These are phyloP conservation scores for Hypoxylon sp. DNA, from an alignment of 2,329 filamentous ascomycete species.

Conservation along the genomic window DNA sequence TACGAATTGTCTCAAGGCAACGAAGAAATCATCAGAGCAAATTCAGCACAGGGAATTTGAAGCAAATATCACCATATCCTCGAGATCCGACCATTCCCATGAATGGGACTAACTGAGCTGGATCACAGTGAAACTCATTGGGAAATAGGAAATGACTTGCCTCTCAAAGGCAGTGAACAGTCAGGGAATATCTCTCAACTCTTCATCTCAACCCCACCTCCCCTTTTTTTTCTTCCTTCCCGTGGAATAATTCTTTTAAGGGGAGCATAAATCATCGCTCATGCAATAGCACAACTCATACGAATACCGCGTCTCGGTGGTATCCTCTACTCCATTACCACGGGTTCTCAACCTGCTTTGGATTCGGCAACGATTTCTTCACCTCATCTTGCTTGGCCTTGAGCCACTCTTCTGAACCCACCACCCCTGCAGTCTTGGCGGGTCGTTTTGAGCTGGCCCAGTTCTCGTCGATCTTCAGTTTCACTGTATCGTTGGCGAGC, in stretches of 20 bases:
- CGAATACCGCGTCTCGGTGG: background rate
- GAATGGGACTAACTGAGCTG: background rate
- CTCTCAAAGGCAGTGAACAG: too few relatives aligned
- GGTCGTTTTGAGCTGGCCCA: slow-evolving; percentile 31
- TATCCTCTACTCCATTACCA: background rate
- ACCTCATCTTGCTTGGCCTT: slow-evolving; percentile 18
- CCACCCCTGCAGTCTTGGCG: slow-evolving; percentile 7
- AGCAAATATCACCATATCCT: background rate
- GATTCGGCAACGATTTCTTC: background rate
- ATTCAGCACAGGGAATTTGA: background rate
- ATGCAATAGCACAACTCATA: background rate
- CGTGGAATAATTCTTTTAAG: background rate
- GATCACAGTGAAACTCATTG: background rate
- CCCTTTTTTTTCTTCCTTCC: background rate
- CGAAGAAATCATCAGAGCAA: slow-evolving; percentile 3
- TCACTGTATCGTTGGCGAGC: slow-evolving; percentile 19
- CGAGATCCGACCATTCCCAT: too few relatives aligned
- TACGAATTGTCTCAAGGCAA: background rate
- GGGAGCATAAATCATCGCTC: background rate
- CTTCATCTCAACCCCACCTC: background rate
- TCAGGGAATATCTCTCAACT: background rate
- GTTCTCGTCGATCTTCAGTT: slow-evolving; percentile 37
- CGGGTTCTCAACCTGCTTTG: background rate
- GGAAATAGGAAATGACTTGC: background rate
- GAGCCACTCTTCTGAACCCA: slow-evolving; percentile 17